phyloP scores from a whole-genome alignment of 371 early-diverging fungal species.

The Lichtheimia ornata region DNA sequence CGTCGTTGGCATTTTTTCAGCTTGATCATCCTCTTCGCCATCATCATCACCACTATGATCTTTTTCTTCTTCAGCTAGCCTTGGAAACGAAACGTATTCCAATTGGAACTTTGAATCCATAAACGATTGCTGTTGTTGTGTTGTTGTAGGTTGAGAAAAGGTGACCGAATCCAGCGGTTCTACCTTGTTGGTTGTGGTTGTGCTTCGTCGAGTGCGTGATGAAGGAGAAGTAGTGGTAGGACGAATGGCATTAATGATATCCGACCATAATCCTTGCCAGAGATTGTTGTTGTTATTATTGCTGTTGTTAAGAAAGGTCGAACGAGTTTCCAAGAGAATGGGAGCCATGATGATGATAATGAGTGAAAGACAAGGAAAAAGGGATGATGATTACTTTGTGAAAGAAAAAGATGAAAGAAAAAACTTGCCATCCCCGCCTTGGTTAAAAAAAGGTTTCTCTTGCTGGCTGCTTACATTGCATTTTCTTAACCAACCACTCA shows the following conservation, averaged over 20 bases:
- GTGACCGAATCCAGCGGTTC: conserved; percentile 4
- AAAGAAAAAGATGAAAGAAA: background rate
- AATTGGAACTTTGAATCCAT: conserved; percentile 7
- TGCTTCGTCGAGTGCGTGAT: background rate
- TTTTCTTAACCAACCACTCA: too few relatives aligned
- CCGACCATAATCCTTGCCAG: conserved; percentile 5
- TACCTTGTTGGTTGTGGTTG: background rate
- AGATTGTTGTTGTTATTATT: background rate
- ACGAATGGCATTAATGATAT: conserved; percentile 9
- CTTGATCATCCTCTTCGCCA: background rate
- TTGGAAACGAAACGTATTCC: conserved; percentile 13
- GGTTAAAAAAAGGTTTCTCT: too few relatives aligned
- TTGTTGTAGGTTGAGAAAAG: background rate
- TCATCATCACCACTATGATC: background rate
- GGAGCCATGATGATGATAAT: background rate
- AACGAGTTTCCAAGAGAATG: background rate
- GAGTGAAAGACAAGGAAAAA: conserved; percentile 1
- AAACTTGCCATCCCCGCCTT: background rate
- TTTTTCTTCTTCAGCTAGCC: conserved; percentile 8
- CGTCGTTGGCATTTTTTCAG: background rate
- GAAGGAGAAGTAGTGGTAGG: background rate
- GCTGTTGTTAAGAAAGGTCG: background rate
- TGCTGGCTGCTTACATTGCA: too few relatives aligned
- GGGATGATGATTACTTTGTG: background rate
- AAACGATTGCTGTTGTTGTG: background rate